Evolutionary conservation across 148 eudicot species (phyloP), one percentile per base, ranked within the genome.

Genomic region (Simmondsia chinensis): DNA sequence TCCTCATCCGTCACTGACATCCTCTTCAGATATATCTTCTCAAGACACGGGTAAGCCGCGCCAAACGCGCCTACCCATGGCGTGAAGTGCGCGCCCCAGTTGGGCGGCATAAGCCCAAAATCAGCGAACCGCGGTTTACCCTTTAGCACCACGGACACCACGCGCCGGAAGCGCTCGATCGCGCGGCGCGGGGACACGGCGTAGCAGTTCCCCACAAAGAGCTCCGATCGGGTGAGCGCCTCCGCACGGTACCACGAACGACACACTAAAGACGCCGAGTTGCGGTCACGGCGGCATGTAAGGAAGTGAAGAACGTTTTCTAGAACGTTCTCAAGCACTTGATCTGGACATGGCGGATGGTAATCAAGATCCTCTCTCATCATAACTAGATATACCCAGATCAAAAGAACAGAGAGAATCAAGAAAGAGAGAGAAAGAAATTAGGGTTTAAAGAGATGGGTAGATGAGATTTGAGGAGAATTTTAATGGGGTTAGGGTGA

Each of bases 121-220:
- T 85, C 95, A 2, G 89, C 77, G 27, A 85, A 85, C 57, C 95
- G 45, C 0, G 95, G 95, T 56, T 72, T 74, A 1, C 95, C 89
- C 29, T 85, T 85, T 0, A 85, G 6, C 2, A 56, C 44, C 27
- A 68, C 80, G 35, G 82, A 64, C 20, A 20, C 44, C 28, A 74
- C 41, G 5, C 63, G 54, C 2, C 28, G 48, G 65, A 80, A 85
- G 25, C 95, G 59, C 23, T 26, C 57, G 0, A 70, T 65, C 12
- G 50, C 85, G 8, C 83, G 77, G 11, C 29, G 14, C 0, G 89
- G 86, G 0, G 76, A 58, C 1, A 76, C 56, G 0, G 82, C 57
- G 43, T 85, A 85, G 46, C 85, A 80, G 77, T 85, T 85, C 4
- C 86, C 82, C 14, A 85, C 72, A 54, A 70, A 77, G 21, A 85